Percentiles rank a stretch among this genome's conserved stretches.
Conservation (phyloP, 495 filamentous ascomycete species). For the Aspergillus nanangensis region DNA sequence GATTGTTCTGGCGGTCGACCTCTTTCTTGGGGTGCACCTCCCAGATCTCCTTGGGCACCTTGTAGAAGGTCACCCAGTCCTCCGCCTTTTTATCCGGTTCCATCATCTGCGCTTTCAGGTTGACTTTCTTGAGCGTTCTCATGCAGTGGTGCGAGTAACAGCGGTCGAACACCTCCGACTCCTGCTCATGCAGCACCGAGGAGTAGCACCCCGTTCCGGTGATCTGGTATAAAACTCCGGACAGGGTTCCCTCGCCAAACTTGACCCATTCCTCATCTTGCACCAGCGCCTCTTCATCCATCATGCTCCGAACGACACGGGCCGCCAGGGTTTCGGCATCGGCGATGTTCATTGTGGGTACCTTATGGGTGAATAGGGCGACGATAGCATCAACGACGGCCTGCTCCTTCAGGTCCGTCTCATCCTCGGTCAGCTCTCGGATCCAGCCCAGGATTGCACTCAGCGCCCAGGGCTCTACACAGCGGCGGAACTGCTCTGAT, state of each 20-base stretch:
- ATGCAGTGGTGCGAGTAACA: conserved; percentile 96
- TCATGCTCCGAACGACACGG: conserved; percentile 77
- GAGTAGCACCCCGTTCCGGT: conserved; percentile 93
- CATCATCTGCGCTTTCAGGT: conserved; percentile 66
- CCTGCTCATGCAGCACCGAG: conserved; percentile 69
- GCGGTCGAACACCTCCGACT: conserved; percentile 58
- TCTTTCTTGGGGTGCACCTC: conserved; percentile 75
- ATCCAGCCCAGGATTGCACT: conserved; percentile 86
- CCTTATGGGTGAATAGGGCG: conserved; percentile 88
- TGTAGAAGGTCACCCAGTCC: conserved; percentile 92
- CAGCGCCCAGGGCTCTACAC: conserved; percentile 87
- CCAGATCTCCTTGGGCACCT: conserved; percentile 70
- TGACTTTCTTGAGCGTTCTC: conserved; percentile 89
- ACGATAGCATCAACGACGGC: conserved; percentile 83
- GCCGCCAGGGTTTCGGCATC: conserved; percentile 87
- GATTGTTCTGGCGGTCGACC: conserved; percentile 84
- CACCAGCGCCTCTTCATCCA: conserved; percentile 69
- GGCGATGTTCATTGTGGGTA: conserved; percentile 97
- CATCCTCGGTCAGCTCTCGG: conserved; percentile 80
- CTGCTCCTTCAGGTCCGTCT: conserved; percentile 74
- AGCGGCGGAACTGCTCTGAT: conserved; percentile 78
- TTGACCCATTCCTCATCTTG: conserved; percentile 98
- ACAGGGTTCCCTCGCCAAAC: conserved; percentile 68
- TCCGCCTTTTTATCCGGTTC: conserved; percentile 63
- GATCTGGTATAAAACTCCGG: conserved; percentile 88